Base-by-base conservation (phyloP, 257 asterid genomes). In the Euphrasia confusa region DNA sequence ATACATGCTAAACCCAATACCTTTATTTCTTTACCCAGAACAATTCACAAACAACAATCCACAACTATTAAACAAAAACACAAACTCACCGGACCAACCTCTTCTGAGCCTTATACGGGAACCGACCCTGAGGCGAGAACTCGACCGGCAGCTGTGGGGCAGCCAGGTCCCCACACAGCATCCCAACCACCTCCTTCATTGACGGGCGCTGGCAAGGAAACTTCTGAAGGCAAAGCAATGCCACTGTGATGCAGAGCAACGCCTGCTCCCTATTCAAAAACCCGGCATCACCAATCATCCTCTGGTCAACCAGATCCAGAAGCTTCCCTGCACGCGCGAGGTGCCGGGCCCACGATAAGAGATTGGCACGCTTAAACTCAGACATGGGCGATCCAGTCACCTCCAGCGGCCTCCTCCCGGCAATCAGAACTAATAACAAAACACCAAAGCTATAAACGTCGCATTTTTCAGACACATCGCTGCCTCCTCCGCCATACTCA, bases 281-380 rank as follows among this genome's bases (percentile, higher is more conserved):
- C 50, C 42, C 12, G 42, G 42, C 42, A 37, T 81, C 72, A 44
- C 6, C n/a, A 53, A 89, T 53, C 12, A 93, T 55, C 10, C 74
- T 79, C 67, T 58, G 83, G 68, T 93, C 97, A 28, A 93, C 97
- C 47, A 93, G 79, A 74, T 87, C 95, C 17, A 80, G 83, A 66
- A 89, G 97, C 79, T 83, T 93, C 81, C 99, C 97, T 5, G 89
- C 88, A 3, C 94, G 97, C 62, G 99, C 89, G 57, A 93, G 96
- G 54, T 78, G 90, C 2, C 95, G 87, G 7, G 99, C 85, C 99
- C 97, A 93, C 0, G 97, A 93, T 10, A 89, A 67, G 28, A 93
- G 95, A 75, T 93, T 93, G 47, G 97, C 99, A 17, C 91, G 79
- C 50, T 85, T 90, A 77, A 89, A 89, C 64, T 93, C 97, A 1